Evolutionary conservation across 129 eudicot genomes (phyloP).

Genomic region (Pulicaria dysenterica): DNA sequence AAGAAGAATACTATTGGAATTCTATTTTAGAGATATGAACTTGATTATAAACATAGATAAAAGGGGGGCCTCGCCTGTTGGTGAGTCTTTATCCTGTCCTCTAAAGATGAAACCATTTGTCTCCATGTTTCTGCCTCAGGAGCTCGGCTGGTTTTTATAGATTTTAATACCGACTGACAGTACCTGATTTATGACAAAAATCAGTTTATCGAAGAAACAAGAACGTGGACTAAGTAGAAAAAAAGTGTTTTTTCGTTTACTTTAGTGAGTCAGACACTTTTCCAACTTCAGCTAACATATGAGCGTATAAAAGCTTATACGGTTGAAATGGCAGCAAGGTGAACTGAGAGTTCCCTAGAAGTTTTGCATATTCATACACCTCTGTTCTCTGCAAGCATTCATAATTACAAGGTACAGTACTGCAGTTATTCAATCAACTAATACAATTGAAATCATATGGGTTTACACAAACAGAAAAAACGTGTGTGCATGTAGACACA

Average conservation of each 20-base stretch:
- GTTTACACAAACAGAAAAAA: no score
- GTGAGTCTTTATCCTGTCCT: conserved; percentile 86
- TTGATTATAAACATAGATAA: no score
- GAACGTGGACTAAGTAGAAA: not conserved
- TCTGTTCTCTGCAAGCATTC: conserved; percentile 77
- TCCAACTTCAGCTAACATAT: conserved; percentile 98
- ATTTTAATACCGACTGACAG: conserved; percentile 71
- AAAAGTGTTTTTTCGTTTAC: conserved; percentile 34
- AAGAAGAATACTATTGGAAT: not conserved
- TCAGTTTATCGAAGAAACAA: not conserved
- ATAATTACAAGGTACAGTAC: conserved; percentile 17
- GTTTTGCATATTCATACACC: conserved; percentile 77
- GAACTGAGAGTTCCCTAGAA: conserved; percentile 88
- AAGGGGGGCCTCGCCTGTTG: conserved; percentile 57
- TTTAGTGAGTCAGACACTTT: conserved; percentile 78
- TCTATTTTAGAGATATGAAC: not conserved
- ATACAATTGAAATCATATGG: not conserved
- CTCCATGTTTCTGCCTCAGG: conserved; percentile 79
- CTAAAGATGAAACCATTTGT: conserved; percentile 66
- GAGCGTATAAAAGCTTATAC: conserved; percentile 80
- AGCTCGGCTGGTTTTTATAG: conserved; percentile 79
- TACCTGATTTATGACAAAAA: conserved; percentile 54
- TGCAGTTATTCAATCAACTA: conserved; percentile 10
- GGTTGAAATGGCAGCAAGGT: conserved; percentile 84
- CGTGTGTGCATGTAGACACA: no score